Base-by-base conservation (phyloP, 345 rosid species). In the Camelina neglecta region DNA sequence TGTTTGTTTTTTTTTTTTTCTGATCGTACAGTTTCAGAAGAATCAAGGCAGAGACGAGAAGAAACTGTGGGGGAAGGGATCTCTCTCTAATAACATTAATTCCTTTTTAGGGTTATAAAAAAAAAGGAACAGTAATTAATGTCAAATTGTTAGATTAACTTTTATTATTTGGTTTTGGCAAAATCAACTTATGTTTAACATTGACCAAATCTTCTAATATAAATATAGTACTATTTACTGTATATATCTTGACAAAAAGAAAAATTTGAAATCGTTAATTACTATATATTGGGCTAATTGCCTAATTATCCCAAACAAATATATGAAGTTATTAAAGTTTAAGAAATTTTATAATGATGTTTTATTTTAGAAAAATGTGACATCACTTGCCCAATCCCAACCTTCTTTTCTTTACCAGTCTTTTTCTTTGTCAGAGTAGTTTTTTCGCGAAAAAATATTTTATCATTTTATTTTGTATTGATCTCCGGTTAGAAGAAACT, bases 141-240 rank as follows among this genome's bases (percentile, higher is more conserved):
- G 16, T 18, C 0, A 39, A 20, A 29, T 26, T 38, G 31, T 45
- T 45, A 8, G 39, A 45, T 4, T 15, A 15, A 10, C 44, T 11
- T 20, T 20, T 61, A 36, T 0, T 21, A 3, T 21, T 66, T 36
- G 9, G 0, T 38, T 67, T 56, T 11, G 54, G 42, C 54, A 56
- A 18, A 18, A 18, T 57, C 21, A 18, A 15, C 8, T 44, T 57
- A 16, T 56, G 0, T 55, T 44, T 44, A 44, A 15, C 45, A 29
- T 69, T 69, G 65, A 57, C 74, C 74, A 57, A 69, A 69, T 57
- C 61, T 61, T 21, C 66, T 3, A 36, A 4, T 29, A 29, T 29
- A 29, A 4, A 4, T 29, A 29, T 29, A 18, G 18, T 18, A 29
- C 31, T 29, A 29, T 29, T 4, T 29, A 29, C 31, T 29, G 31